phyloP scores from a whole-genome alignment of 345 rosid genomes.

The Rhizophora mangle region DNA sequence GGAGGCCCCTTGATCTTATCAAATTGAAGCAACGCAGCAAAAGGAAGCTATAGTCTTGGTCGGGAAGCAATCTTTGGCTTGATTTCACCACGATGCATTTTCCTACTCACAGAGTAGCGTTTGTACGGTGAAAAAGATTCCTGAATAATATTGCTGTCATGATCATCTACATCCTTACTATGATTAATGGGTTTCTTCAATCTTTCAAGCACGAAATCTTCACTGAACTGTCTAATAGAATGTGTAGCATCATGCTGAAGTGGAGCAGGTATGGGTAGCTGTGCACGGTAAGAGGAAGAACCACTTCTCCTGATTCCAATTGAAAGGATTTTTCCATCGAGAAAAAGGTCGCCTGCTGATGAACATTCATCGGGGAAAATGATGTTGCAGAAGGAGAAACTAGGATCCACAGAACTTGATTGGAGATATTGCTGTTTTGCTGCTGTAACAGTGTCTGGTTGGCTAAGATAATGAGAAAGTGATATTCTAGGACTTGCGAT shows the following conservation, averaged over 20 bases:
- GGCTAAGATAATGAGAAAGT: conserved; percentile 27
- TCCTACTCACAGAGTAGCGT: not conserved
- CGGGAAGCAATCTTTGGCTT: too few species aligned
- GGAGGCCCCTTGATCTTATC: too few species aligned
- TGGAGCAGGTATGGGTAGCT: not conserved
- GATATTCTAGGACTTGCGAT: conserved; percentile 29
- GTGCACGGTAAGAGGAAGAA: not conserved
- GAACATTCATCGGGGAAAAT: conserved; percentile 11
- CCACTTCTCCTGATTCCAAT: not conserved
- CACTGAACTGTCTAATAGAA: not conserved
- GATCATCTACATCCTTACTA: not conserved
- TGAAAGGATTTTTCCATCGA: conserved; percentile 21
- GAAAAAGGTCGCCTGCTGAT: conserved; percentile 29
- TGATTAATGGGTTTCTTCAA: not conserved
- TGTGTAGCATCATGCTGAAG: not conserved
- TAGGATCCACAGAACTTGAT: not conserved
- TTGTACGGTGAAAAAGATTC: conserved; percentile 3
- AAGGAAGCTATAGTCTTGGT: too few species aligned
- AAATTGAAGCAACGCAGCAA: too few species aligned
- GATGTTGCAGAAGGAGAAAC: not conserved
- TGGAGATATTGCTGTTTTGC: not conserved
- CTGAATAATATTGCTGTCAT: not conserved
- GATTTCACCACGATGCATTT: too few species aligned
- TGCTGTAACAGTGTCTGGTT: conserved; percentile 4
- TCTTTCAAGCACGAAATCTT: not conserved